Evolutionary conservation across 768 basidiomycete species (phyloP).

Genomic region (Imleria badia): DNA sequence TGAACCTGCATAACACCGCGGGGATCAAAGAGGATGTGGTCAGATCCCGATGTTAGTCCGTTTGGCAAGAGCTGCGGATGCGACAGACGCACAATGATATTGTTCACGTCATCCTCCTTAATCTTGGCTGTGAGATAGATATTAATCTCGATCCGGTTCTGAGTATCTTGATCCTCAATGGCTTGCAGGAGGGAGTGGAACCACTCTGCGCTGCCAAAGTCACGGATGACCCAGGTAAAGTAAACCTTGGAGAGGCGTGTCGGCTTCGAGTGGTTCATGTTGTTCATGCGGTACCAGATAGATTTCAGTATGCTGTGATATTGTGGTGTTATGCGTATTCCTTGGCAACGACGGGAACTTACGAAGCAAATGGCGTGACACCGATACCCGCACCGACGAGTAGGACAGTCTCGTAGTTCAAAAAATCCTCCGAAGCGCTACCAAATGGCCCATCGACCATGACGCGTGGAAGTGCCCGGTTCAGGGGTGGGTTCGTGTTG

Average conservation of each 20-base stretch:
- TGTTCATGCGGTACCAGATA: constrained; percentile 97
- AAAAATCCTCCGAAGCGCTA: constrained; percentile 86
- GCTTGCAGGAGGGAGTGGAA: constrained; percentile 93
- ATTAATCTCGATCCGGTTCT: constrained; percentile 87
- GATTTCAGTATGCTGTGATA: constrained; percentile 73
- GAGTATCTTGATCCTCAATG: constrained; percentile 88
- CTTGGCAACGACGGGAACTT: constrained; percentile 32
- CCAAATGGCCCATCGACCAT: constrained; percentile 99
- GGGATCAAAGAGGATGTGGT: neutral
- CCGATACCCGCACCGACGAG: constrained; percentile 95
- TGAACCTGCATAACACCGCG: constrained; percentile 49
- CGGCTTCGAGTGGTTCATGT: constrained; percentile 67
- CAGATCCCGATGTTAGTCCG: neutral
- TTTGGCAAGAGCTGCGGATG: neutral
- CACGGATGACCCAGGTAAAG: constrained; percentile 95
- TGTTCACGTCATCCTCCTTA: constrained; percentile 91
- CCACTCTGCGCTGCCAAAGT: constrained; percentile 88
- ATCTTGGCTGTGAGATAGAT: constrained; percentile 91
- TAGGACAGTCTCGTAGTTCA: constrained; percentile 85
- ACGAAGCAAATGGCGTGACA: constrained; percentile 96
- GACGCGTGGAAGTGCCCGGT: constrained; percentile 78
- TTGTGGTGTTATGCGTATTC: constrained; percentile 2
- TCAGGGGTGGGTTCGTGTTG: constrained; percentile 56
- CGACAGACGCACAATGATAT: constrained; percentile 66
- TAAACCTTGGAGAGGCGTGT: constrained; percentile 90